Evolutionary conservation across 495 filamentous ascomycete genomes (phyloP), one percentile per base, ranked within the genome.

Genomic region (Penicillium paxilli): DNA sequence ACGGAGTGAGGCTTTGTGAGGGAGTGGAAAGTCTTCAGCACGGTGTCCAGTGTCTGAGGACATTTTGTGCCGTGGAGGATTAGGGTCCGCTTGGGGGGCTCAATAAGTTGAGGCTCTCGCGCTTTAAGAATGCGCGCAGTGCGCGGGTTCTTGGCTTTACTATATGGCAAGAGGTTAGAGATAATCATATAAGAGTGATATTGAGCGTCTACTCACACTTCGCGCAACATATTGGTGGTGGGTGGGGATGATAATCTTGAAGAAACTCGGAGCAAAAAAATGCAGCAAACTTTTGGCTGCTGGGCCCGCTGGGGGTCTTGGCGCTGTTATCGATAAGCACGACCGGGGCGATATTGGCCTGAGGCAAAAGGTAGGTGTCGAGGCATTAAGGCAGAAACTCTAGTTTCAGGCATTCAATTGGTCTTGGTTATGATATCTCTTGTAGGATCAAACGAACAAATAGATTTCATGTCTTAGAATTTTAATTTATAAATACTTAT

Each of bases 61-160:
- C 87, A 90, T 67, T 84, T 87, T 40, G 88, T 89, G 58, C 90
- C 90, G 55, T 88, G 87, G 57, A 98, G 83, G 64, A 98, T 84
- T 32, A 98, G 85, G 42, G 89, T 86, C 41, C 78, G 87, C 75
- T 96, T 96, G 45, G 90, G 82, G 68, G 92, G 90, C 76, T 98
- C 94, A 69, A 86, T 76, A 47, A 81, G 70, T 69, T 96, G 95
- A n/a, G 95, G 90, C 56, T 86, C 91, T 58, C 87, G 86, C 71
- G 92, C 90, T 67, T 95, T 94, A 63, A 96, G 85, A 46, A 88
- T 89, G 51, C 94, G 87, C 80, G 93, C 95, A 35, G 90, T 93
- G 79, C 94, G 91, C 51, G 92, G 91, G 69, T 90, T 97, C 60
- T 88, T 87, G 55, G 94, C 91, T 83, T 95, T 94, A 66, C 89